Evolutionary conservation across 306 rosid genomes (phyloP), one percentile per base, ranked within the genome.

Genomic region (Sphenostylis stenocarpa): DNA sequence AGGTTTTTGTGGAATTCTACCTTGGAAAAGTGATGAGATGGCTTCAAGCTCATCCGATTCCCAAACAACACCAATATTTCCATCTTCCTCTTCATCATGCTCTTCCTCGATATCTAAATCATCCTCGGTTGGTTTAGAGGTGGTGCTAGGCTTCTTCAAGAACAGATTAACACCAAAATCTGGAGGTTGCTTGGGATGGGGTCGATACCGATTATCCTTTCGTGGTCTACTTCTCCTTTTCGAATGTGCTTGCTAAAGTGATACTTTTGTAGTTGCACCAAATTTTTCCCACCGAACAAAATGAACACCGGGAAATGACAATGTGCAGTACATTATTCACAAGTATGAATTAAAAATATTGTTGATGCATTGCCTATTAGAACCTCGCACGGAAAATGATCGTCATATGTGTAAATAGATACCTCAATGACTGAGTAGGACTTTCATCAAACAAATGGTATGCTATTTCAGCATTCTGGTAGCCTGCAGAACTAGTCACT

Each of bases 1-100:
- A 9, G 93, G 94, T 51, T 91, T 94, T 72, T 94, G 98, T 0
- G 98, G 95, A 38, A 91, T 82, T 82, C 97, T 90, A 48, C 94
- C 98, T 80, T 73, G 87, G 80, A 94, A 94, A 69, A 94, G 96
- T 0, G 93, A 94, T 12, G 91, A 52, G 65, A 94, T 90, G 5
- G 97, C 94, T 77, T 91, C 96, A 58, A 94, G 81, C 75, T 94
- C 97, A 34, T 91, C 90, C n/a, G 88, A 66, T 41, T 85, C 93
- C 96, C 97, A 94, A 51, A 82, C 80, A 75, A 82, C 77, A 21
- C 39, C 79, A 73, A 34, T 64, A 24, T 61, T 62, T 43, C 66
- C 80, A 2, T 70, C 57, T 47, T 64, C 79, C 31, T 36, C 80
- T 7, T 39, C 76, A 11, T 48, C 74, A 26, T 58, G 80, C 70